Conservation (phyloP, 164 flowering plant species). For the Nelumbo lutea region DNA sequence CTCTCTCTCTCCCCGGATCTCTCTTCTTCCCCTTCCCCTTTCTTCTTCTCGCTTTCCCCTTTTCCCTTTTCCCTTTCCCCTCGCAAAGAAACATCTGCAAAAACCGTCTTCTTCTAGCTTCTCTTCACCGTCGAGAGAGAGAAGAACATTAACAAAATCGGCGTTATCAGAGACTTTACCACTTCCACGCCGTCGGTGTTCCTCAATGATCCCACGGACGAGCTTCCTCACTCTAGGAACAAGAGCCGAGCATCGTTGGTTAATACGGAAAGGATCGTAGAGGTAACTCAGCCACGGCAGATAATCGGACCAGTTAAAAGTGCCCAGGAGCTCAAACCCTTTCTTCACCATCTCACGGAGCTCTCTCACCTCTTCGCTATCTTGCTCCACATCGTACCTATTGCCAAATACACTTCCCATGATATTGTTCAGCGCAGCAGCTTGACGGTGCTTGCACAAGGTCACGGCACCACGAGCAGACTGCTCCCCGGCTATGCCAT, state of each 20-base stretch:
- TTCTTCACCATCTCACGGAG: slow-evolving; percentile 51
- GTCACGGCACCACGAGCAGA: slow-evolving; percentile 24
- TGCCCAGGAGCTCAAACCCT: slow-evolving; percentile 76
- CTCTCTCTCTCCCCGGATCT: no score
- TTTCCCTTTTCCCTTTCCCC: no score
- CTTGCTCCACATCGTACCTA: slow-evolving; percentile 21
- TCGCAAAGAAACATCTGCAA: no score
- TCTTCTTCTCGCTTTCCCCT: no score
- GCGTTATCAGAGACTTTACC: slow-evolving; percentile 8
- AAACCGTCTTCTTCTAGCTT: slow-evolving; percentile 51
- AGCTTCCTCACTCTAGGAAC: slow-evolving; percentile 52
- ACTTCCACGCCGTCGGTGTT: slow-evolving; percentile 20
- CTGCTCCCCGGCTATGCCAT: slow-evolving; percentile 26
- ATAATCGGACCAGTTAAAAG: slow-evolving; percentile 71
- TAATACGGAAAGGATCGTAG: slow-evolving; percentile 42
- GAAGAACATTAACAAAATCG: slow-evolving; percentile 57
- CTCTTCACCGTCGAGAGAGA: slow-evolving; percentile 47
- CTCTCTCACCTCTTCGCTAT: slow-evolving; percentile 23
- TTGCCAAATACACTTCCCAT: slow-evolving; percentile 69
- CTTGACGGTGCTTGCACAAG: slow-evolving; percentile 42
- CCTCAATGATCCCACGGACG: slow-evolving; percentile 43
- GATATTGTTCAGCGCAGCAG: slow-evolving; percentile 55
- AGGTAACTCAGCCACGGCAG: slow-evolving; percentile 52
- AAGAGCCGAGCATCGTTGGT: slow-evolving; percentile 36
- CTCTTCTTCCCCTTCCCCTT: no score